Base-by-base conservation (phyloP, 2,329 filamentous ascomycete genomes). In the Beauveria pseudobassiana region DNA sequence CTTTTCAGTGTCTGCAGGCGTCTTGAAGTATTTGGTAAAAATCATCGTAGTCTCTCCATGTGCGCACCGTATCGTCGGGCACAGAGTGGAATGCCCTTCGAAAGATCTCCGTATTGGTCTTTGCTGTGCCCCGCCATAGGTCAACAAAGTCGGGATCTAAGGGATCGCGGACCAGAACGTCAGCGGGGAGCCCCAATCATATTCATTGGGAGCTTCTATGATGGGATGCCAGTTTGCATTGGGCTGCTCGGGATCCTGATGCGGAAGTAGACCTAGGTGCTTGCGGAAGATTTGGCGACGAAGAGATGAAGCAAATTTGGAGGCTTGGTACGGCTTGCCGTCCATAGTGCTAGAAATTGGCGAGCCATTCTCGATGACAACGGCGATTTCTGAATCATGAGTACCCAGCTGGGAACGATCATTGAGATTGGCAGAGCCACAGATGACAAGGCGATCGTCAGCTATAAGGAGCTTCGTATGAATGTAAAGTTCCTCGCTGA, bases 351-450 rank as follows among this genome's bases (percentile, higher is more conserved):
- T 87, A 16, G 89, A 83, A 18, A 96, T 78, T 1, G 86, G 78
- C 1, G 87, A 84, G 2, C 85, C 83, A 71, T 96, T 91, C 72
- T 95, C 88, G 69, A 96, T 90, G 62, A 96, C 82, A 65, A 96
- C 89, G n/a, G 91, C 91, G 61, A 96, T 91, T 72, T 96, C 92
- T 1, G 87, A 91, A 75, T 96, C 92, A 74, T 95, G 91, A 62
- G 85, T 82, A 42, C 91, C 91, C 4, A 96, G 83, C 76, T 96
- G 90, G 3, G 88, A 93, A 63, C 82, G 78, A 68, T 84, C 80
- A 70, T 86, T 84, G 62, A 84, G 74, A 68, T 82, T 82, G 65
- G 80, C 81, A 14, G 75, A 91, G 64, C 92, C 91, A 71, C 89
- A 93, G 66, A 96, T 93, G 62, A 91, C 89, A 55, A 89, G 81